Evolutionary conservation across 2,329 filamentous ascomycete species (phyloP).

Genomic region (Sclerotinia minor): DNA sequence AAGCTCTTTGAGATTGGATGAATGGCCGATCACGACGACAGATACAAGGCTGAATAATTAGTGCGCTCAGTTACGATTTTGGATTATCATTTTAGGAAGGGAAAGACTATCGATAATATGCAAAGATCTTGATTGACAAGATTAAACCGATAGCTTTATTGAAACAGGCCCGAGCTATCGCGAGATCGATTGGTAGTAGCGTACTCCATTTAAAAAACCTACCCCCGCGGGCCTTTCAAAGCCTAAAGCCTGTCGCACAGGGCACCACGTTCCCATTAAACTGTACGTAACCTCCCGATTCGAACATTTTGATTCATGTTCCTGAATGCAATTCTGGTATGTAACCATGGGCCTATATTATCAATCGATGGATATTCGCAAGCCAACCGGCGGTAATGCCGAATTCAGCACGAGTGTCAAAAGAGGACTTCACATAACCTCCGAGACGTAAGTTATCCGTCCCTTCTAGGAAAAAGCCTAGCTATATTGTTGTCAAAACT

Average conservation of each 20-base stretch:
- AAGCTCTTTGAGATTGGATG: neutral
- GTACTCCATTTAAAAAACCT: neutral
- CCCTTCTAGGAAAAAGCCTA: neutral
- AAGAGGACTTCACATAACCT: neutral
- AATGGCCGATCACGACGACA: neutral
- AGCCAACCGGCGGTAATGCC: neutral
- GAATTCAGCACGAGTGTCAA: neutral
- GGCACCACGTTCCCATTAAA: neutral
- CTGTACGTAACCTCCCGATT: neutral
- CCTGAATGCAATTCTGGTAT: neutral
- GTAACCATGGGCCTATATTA: no score
- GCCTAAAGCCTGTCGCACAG: neutral
- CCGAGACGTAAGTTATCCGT: neutral
- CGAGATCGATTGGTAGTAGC: neutral
- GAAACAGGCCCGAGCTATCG: neutral
- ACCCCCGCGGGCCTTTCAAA: neutral
- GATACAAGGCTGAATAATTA: neutral
- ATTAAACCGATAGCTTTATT: neutral
- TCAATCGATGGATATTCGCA: no score
- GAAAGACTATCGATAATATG: no score
- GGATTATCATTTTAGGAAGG: neutral
- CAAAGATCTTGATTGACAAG: neutral
- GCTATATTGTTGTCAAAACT: neutral
- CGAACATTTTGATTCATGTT: neutral
- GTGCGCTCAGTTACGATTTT: neutral